Percentiles rank a stretch among this genome's conserved stretches.
These are phyloP conservation scores for Chrysophaeum taylorii DNA, from an alignment of 352 stramenopile species.

Conservation along the genomic window DNA sequence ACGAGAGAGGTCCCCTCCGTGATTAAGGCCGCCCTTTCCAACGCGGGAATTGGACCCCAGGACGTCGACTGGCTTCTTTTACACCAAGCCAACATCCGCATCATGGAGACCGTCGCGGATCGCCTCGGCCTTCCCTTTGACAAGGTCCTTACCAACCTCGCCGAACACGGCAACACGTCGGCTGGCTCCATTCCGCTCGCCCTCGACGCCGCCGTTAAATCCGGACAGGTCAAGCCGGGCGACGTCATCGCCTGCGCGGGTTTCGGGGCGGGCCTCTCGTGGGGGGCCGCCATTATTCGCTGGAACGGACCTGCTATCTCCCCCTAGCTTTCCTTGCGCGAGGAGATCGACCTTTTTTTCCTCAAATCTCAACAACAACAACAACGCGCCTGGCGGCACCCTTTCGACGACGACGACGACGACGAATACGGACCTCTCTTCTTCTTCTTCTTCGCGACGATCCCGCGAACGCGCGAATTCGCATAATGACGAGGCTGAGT, in stretches of 20 bases:
- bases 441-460: too few relatives aligned
- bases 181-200: conserved; percentile 64
- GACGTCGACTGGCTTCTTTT: conserved; percentile 65
- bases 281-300: conserved; percentile 61
- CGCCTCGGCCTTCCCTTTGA: conserved; percentile 59
- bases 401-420: too few relatives aligned
- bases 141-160: conserved; percentile 68
- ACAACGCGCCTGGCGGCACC: too few relatives aligned
- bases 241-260: conserved; percentile 68
- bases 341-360: too few relatives aligned
- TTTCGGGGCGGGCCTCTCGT: conserved; percentile 66
- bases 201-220: conserved; percentile 58
- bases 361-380: too few relatives aligned
- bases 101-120: conserved; percentile 67
- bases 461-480: too few relatives aligned
- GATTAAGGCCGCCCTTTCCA: conserved; percentile 53
- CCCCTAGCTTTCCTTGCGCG: too few relatives aligned
- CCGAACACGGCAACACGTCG: conserved; percentile 66
- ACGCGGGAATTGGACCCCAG: conserved; percentile 53
- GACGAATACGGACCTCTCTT: too few relatives aligned
- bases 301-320: too few relatives aligned
- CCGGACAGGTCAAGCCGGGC: conserved; percentile 61
- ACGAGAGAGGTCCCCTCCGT: conserved; percentile 62
- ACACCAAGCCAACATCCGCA: conserved; percentile 68
- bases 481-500: too few relatives aligned